Conservation (phyloP, 2,329 filamentous ascomycete genomes). For the Huntiella omanensis region DNA sequence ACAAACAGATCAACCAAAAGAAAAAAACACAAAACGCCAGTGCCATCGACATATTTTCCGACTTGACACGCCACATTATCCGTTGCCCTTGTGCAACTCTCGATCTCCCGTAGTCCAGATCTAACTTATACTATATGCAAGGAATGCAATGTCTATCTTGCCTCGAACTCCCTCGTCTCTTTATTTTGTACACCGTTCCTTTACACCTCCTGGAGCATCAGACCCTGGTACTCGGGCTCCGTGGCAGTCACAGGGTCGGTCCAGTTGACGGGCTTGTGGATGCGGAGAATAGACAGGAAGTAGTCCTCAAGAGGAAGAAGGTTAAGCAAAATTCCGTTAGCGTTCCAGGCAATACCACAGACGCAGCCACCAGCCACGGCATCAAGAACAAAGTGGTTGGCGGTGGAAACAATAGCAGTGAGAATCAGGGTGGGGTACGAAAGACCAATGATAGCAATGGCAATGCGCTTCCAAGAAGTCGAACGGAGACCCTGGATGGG, state of each 20-base stretch:
- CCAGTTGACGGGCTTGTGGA: conserved; percentile 41
- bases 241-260: conserved; percentile 20
- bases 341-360: conserved; percentile 43
- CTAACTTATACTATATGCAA: no score
- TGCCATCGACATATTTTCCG: not conserved
- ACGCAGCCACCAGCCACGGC: conserved; percentile 49
- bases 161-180: not conserved
- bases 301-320: conserved; percentile 48
- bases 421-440: conserved; percentile 47
- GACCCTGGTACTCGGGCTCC: conserved; percentile 18
- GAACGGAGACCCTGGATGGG: conserved; percentile 37
- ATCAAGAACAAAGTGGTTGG: conserved; percentile 56
- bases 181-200: not conserved
- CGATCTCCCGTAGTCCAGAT: not conserved
- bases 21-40: not conserved
- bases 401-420: conserved; percentile 49
- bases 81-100: not conserved
- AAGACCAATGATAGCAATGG: conserved; percentile 30
- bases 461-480: conserved; percentile 29
- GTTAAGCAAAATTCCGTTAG: conserved; percentile 38
- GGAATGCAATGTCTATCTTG: no score
- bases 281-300: conserved; percentile 41
- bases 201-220: conserved; percentile 12
- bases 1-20: no score
- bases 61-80: not conserved